Percentiles rank a stretch among this genome's conserved stretches.
phyloP scores from a whole-genome alignment of 75 land plant genomes.

The Pinus taeda region DNA sequence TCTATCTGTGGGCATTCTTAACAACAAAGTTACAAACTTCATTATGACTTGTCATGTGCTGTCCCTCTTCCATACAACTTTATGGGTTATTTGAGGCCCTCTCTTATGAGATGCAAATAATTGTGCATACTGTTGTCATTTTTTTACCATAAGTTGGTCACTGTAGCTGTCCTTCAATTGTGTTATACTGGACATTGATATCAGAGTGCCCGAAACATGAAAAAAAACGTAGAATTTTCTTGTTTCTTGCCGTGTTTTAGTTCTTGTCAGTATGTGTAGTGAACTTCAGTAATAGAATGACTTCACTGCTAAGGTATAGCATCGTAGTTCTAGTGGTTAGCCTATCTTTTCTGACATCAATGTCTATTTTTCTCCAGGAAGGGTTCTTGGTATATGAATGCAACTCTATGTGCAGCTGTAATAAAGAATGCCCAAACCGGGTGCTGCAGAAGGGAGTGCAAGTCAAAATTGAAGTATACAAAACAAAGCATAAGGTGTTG shows the following conservation, averaged over 20 bases:
- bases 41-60: neutral
- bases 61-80: neutral
- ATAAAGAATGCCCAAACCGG: conserved; percentile 68
- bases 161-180: neutral
- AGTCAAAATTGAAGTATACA: conserved; percentile 86
- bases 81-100: neutral
- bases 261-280: neutral
- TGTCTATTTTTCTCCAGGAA: conserved; percentile 51
- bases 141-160: neutral
- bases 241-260: neutral
- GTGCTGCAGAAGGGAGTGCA: conserved; percentile 91
- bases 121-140: neutral
- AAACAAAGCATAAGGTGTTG: conserved; percentile 78
- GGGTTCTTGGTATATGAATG: conserved; percentile 96
- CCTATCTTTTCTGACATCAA: conserved; percentile 6
- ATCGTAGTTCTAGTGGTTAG: neutral
- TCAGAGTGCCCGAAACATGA: neutral
- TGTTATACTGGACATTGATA: neutral
- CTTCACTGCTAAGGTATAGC: neutral
- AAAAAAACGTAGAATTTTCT: neutral
- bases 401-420: conserved; percentile 79
- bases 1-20: neutral
- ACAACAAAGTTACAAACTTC: neutral
- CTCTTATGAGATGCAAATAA: neutral
- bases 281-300: neutral